A percentile compares a stretch with the other conserved stretches of the same genome.
phyloP scores from a whole-genome alignment of 2,329 filamentous ascomycete genomes.

The Purpureocillium lavendulum region DNA sequence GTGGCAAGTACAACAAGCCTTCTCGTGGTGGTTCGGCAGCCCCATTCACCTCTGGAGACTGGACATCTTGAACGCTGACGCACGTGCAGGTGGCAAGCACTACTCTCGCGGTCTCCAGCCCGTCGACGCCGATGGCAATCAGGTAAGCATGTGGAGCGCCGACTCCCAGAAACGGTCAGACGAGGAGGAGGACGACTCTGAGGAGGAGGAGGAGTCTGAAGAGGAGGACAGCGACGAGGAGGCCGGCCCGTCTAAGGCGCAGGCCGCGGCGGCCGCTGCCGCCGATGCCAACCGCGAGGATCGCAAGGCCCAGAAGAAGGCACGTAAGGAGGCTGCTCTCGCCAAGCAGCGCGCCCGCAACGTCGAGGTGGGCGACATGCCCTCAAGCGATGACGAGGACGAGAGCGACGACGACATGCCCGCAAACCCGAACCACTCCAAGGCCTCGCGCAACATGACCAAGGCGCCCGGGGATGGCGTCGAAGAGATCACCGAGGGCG shows the following conservation, averaged over 20 bases:
- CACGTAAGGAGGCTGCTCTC: constrained; percentile 83
- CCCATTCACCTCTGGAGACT: neutral
- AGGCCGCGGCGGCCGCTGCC: constrained; percentile 13
- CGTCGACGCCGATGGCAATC: constrained; percentile 80
- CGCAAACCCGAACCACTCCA: constrained; percentile 87
- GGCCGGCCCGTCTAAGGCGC: constrained; percentile 30
- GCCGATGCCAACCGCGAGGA: constrained; percentile 66
- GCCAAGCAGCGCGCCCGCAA: constrained; percentile 62
- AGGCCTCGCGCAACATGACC: constrained; percentile 56
- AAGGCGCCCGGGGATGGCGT: constrained; percentile 26
- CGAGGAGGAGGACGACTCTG: constrained; percentile 43
- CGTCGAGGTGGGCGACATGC: constrained; percentile 79
- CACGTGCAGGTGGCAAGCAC: constrained; percentile 73
- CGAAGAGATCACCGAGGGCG: constrained; percentile 43
- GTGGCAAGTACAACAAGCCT: constrained; percentile 90
- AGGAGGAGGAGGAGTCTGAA: constrained; percentile 44
- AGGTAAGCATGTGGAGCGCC: constrained; percentile 79
- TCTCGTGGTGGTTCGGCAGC: constrained; percentile 68
- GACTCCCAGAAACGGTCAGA: constrained; percentile 38
- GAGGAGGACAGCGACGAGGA: constrained; percentile 43
- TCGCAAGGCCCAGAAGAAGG: constrained; percentile 80
- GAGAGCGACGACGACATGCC: constrained; percentile 54
- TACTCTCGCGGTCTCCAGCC: constrained; percentile 89
- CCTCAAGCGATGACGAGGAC: constrained; percentile 59
- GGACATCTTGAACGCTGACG: neutral